phyloP scores from a whole-genome alignment of 257 asterid genomes.

The Forsythia suspensa region DNA sequence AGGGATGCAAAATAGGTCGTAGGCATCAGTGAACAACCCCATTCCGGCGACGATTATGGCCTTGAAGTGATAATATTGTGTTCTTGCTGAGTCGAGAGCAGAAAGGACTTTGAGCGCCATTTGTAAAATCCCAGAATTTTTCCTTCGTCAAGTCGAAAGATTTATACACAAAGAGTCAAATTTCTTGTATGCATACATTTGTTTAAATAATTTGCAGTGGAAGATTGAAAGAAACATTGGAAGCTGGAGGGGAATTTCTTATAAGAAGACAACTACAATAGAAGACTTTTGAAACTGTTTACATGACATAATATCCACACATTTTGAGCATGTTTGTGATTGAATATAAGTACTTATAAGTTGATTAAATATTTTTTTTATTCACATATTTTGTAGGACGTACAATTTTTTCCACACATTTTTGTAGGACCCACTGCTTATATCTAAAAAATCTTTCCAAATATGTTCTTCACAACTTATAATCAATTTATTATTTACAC shows the following conservation, averaged over 20 bases:
- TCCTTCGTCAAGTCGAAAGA: not conserved
- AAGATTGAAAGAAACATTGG: not conserved
- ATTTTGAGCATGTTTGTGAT: too few relatives aligned
- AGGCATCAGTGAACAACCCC: slow-evolving; percentile 65
- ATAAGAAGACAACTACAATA: not conserved
- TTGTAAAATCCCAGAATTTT: not conserved
- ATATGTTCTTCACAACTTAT: too few relatives aligned
- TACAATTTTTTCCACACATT: too few relatives aligned
- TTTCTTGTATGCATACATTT: not conserved
- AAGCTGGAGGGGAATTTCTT: not conserved
- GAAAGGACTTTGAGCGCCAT: slow-evolving; percentile 56
- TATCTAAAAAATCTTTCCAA: too few relatives aligned
- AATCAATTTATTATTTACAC: too few relatives aligned
- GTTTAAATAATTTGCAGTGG: not conserved
- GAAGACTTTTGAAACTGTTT: not conserved
- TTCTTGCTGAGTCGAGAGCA: slow-evolving; percentile 54
- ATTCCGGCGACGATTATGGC: slow-evolving; percentile 62
- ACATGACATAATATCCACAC: too few relatives aligned
- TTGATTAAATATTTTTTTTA: too few relatives aligned
- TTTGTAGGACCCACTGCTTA: too few relatives aligned
- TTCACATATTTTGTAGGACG: too few relatives aligned
- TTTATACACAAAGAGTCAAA: not conserved
- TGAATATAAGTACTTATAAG: too few relatives aligned
- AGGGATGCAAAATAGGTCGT: slow-evolving; percentile 62
- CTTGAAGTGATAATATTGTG: slow-evolving; percentile 57